Evolutionary conservation across 345 rosid genomes (phyloP).

Genomic region (Gossypium herbaceum): DNA sequence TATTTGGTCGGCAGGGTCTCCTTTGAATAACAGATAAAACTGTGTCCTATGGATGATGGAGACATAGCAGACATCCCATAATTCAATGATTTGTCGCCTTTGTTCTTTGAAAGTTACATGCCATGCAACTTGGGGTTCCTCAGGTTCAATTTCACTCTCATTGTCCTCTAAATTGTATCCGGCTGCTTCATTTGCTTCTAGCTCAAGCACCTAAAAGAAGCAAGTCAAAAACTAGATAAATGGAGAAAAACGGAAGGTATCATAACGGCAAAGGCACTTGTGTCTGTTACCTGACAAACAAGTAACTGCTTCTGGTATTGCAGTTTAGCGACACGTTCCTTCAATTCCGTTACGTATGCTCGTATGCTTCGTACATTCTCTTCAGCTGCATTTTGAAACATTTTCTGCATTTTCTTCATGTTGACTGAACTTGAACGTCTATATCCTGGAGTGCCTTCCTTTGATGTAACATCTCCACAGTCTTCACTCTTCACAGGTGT

Average conservation of each 20-base stretch:
- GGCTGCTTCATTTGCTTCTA: conserved; percentile 95
- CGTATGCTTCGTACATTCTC: conserved; percentile 96
- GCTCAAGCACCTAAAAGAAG: conserved; percentile 72
- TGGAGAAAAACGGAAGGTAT: neutral
- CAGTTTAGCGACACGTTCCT: conserved; percentile 93
- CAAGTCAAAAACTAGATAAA: neutral
- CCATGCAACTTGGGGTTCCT: conserved; percentile 76
- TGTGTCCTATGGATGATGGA: conserved; percentile 94
- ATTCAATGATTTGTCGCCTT: conserved; percentile 49
- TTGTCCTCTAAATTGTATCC: conserved; percentile 65
- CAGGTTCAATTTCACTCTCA: conserved; percentile 42
- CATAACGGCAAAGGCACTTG: neutral
- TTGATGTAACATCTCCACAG: conserved; percentile 73
- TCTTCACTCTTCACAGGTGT: conserved; percentile 81
- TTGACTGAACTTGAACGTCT: conserved; percentile 83
- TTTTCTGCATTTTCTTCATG: conserved; percentile 97
- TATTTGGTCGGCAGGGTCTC: conserved; percentile 95
- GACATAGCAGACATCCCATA: conserved; percentile 54
- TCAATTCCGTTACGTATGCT: conserved; percentile 86
- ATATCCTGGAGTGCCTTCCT: conserved; percentile 71
- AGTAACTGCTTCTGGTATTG: conserved; percentile 99
- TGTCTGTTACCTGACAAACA: conserved; percentile 75
- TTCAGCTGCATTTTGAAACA: conserved; percentile 99
- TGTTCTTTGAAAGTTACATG: conserved; percentile 75
- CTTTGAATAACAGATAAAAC: conserved; percentile 85